phyloP scores from a whole-genome alignment of 345 rosid genomes.

The Noccaea bulbosa region DNA sequence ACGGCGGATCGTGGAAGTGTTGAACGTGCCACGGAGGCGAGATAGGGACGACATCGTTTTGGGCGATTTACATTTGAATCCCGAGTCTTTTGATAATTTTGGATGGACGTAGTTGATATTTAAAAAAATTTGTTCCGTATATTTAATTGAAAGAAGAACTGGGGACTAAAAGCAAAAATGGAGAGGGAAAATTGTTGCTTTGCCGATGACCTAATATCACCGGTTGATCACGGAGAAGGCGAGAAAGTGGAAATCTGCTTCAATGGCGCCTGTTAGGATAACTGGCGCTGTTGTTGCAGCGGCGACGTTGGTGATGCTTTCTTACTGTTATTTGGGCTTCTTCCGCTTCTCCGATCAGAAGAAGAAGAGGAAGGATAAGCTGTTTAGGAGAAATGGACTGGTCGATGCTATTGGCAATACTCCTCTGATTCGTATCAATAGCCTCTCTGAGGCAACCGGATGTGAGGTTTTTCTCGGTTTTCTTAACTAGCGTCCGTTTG shows the following conservation, averaged over 20 bases:
- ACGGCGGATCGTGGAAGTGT: slow-evolving; percentile 39
- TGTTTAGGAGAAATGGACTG: slow-evolving; percentile 53
- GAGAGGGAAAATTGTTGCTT: slow-evolving; percentile 14
- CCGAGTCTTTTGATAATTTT: background rate
- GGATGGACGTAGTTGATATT: slow-evolving; percentile 3
- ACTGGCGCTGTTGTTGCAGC: slow-evolving; percentile 52
- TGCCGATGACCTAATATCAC: slow-evolving; percentile 25
- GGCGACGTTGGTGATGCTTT: slow-evolving; percentile 48
- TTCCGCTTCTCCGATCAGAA: slow-evolving; percentile 42
- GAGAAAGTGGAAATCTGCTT: slow-evolving; percentile 32
- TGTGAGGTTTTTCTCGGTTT: slow-evolving; percentile 65
- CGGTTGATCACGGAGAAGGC: slow-evolving; percentile 28
- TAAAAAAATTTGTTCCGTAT: background rate
- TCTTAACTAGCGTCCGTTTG: background rate
- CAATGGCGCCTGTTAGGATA: slow-evolving; percentile 60
- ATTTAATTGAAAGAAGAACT: background rate
- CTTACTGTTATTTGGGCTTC: slow-evolving; percentile 51
- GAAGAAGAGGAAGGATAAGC: slow-evolving; percentile 49
- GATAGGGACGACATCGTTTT: slow-evolving; percentile 46
- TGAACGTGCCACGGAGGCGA: slow-evolving; percentile 49
- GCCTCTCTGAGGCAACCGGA: slow-evolving; percentile 93
- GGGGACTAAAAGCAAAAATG: background rate
- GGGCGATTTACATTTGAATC: background rate
- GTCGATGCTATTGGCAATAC: slow-evolving; percentile 81
- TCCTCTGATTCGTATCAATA: slow-evolving; percentile 84